These are phyloP conservation scores for Eragrostis tef DNA, from an alignment of 202 grass and related monocot species.

Conservation along the genomic window DNA sequence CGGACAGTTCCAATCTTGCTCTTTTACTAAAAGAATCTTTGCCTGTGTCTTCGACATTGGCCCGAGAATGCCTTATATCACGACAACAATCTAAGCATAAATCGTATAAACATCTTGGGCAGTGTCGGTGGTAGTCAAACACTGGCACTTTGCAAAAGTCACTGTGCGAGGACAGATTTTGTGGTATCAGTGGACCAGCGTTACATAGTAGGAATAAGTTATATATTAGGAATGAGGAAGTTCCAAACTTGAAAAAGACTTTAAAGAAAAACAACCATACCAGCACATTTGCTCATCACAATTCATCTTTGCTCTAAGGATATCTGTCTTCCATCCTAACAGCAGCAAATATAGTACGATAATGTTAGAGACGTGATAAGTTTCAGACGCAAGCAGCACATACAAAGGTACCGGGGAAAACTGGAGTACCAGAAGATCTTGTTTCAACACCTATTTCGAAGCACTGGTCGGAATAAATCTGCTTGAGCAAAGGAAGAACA, in stretches of 20 bases:
- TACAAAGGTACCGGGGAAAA: constrained; percentile 21
- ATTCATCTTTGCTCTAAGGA: constrained; percentile 81
- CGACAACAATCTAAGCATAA: constrained; percentile 85
- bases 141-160: constrained; percentile 90
- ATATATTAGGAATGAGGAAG: constrained; percentile 15
- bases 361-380: constrained; percentile 25
- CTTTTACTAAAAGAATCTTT: constrained; percentile 50
- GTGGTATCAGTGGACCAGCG: constrained; percentile 4
- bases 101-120: constrained; percentile 78
- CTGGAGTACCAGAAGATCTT: constrained; percentile 69
- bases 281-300: constrained; percentile 94
- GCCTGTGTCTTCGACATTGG: constrained; percentile 49
- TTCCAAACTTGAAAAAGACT: constrained; percentile 34
- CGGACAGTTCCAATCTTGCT: constrained; percentile 44
- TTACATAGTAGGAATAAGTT: not conserved
- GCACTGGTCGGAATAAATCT: constrained; percentile 81
- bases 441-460: constrained; percentile 93
- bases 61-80: constrained; percentile 69
- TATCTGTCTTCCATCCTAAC: constrained; percentile 76
- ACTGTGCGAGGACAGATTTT: constrained; percentile 53
- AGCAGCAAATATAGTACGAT: constrained; percentile 33
- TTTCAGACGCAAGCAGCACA: constrained; percentile 29
- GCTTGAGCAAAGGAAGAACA: constrained; percentile 87
- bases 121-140: constrained; percentile 95
- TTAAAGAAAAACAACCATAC: constrained; percentile 51